Conservation (phyloP, 148 eudicot genomes). For the Limonium bicolor region DNA sequence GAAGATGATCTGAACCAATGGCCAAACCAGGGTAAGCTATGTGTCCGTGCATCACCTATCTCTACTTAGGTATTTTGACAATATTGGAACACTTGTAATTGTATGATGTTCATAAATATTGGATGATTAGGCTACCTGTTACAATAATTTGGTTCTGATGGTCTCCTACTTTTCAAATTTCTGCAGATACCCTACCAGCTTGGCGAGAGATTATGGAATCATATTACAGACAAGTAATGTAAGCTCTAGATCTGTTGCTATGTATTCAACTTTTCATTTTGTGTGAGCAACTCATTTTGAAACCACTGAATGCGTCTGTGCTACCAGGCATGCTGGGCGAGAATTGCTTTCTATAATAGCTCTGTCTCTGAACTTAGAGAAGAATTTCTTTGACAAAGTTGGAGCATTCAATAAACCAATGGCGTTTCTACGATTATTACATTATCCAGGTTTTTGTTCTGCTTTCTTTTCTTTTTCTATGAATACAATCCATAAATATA, state of each 20-base stretch:
- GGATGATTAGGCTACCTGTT: not conserved
- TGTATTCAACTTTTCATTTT: no score
- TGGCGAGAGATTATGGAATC: conserved; percentile 14
- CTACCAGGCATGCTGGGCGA: conserved; percentile 50
- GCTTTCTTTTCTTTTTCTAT: no score
- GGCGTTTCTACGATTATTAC: conserved; percentile 58
- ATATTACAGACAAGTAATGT: conserved; percentile 23
- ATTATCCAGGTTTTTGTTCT: conserved; percentile 85
- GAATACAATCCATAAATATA: no score
- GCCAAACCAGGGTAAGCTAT: conserved; percentile 54
- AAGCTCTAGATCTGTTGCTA: no score
- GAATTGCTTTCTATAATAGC: conserved; percentile 38
- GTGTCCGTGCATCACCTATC: not conserved
- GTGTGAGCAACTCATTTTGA: no score
- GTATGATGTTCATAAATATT: not conserved
- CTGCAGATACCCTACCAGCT: not conserved
- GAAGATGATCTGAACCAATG: conserved; percentile 50
- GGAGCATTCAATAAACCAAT: conserved; percentile 39
- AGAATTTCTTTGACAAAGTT: conserved; percentile 37
- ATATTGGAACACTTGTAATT: not conserved
- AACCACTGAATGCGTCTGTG: no score
- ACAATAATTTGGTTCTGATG: not conserved
- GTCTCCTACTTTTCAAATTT: no score
- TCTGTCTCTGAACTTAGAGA: conserved; percentile 53
- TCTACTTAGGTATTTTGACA: not conserved